These are phyloP conservation scores for Aspergillus sp. DNA, from an alignment of 2,329 filamentous ascomycete species.

Conservation along the genomic window DNA sequence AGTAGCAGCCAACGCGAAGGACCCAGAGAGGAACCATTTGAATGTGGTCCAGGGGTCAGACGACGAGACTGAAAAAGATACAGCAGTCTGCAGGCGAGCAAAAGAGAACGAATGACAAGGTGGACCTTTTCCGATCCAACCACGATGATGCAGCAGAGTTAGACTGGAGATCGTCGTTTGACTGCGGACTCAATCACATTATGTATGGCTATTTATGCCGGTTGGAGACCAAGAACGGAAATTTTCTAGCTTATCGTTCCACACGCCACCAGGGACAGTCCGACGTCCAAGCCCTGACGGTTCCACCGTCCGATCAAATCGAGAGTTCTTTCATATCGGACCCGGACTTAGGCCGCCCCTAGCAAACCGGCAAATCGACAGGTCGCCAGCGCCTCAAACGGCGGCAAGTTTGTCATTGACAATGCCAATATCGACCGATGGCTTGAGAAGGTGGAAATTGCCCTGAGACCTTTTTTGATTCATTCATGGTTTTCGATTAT, in stretches of 20 bases:
- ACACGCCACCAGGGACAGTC: neutral
- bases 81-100: conserved; percentile 6
- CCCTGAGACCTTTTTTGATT: neutral
- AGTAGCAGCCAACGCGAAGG: conserved; percentile 27
- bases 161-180: conserved; percentile 5
- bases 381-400: neutral
- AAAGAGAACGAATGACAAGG: conserved; percentile 14
- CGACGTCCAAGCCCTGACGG: neutral
- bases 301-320: neutral
- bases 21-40: conserved; percentile 26
- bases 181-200: conserved; percentile 1
- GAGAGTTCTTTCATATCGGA: neutral
- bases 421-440: neutral
- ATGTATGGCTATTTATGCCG: conserved; percentile 3
- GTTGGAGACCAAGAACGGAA: neutral
- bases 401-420: neutral
- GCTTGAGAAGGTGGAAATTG: conserved; percentile 6
- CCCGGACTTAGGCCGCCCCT: neutral
- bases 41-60: conserved; percentile 18
- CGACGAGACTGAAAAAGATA: conserved; percentile 4
- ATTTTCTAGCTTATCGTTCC: conserved; percentile 3
- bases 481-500: neutral
- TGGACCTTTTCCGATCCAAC: conserved; percentile 5
- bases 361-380: neutral
- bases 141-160: conserved; percentile 3